A percentile compares a stretch with the other conserved stretches of the same genome.
Conservation (phyloP, 768 basidiomycete species). For the Boletus coccyginus region DNA sequence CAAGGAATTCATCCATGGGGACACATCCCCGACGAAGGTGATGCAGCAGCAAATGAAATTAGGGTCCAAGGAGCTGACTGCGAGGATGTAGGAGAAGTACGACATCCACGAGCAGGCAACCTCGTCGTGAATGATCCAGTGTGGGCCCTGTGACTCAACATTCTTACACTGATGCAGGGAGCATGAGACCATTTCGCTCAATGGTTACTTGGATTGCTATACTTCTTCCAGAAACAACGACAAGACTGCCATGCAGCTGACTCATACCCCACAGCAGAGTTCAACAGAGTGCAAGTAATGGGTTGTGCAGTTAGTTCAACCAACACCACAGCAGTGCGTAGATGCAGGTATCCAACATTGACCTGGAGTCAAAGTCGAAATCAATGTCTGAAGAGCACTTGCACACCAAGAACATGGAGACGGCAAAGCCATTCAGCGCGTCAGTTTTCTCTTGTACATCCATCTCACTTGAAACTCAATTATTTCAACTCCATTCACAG, state of each 20-base stretch:
- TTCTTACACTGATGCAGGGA: constrained; percentile 1
- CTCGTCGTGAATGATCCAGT: constrained; percentile 1
- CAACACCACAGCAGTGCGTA: neutral
- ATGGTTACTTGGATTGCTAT: neutral
- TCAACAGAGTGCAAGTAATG: neutral
- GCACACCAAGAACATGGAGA: neutral
- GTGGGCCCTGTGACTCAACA: neutral
- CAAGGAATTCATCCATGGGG: no score
- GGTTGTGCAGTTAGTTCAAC: neutral
- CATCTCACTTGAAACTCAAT: neutral
- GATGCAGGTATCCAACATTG: neutral
- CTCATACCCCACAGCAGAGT: neutral
- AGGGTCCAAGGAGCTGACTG: neutral
- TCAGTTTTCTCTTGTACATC: neutral
- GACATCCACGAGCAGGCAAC: neutral
- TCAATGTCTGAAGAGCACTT: neutral
- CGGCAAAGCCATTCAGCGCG: neutral
- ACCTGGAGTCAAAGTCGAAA: neutral
- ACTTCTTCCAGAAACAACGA: neutral
- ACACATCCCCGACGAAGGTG: no score
- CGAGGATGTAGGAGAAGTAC: neutral
- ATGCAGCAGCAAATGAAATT: no score
- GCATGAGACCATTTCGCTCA: neutral
- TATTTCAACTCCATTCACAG: neutral
- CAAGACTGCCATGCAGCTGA: neutral